Evolutionary conservation across 441 rosid species (phyloP), one percentile per base, ranked within the genome.

Genomic region (Capsella rubella): DNA sequence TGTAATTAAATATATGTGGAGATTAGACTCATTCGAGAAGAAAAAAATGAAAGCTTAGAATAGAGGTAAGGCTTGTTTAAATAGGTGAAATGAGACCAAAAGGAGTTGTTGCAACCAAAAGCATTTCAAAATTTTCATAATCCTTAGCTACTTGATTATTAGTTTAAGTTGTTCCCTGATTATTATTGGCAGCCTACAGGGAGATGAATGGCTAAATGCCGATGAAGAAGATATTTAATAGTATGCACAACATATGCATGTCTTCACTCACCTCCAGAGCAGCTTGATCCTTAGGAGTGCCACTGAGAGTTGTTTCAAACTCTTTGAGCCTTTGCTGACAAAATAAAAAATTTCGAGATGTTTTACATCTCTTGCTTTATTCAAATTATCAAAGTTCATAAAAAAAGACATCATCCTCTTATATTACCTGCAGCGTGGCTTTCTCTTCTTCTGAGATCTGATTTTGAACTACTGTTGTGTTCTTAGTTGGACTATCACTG

Each of bases 251-350:
- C 37, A 57, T 4, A 27, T 4, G 10, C 25, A 53, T 58, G 55
- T 58, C 52, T 62, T 50, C 56, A 89, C 97, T 87, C 82, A 95
- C 99, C 84, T 95, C 97, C 63, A 90, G 88, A 35, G 90, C 96
- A 77, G 75, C 64, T 72, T 87, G 83, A 84, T 92, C 97, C 77
- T 81, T 83, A 28, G 97, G 93, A 61, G 89, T 83, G 72, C 71
- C 64, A 55, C 61, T 69, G 35, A 95, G 87, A 4, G 71, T 83
- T 64, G 82, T 86, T 79, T 95, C 97, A 61, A 83, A 95, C 77
- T 87, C 84, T 78, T 84, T 85, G 78, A 95, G 86, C 86, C 87
- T 87, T 77, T 73, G 79, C 99, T 95, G 97, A 72, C 68, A 83
- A 60, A 73, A 57, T 46, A 37, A 28, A 59, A 35, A 18, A 3